Conservation (phyloP, 306 rosid species). For the Hippophae tibetana region DNA sequence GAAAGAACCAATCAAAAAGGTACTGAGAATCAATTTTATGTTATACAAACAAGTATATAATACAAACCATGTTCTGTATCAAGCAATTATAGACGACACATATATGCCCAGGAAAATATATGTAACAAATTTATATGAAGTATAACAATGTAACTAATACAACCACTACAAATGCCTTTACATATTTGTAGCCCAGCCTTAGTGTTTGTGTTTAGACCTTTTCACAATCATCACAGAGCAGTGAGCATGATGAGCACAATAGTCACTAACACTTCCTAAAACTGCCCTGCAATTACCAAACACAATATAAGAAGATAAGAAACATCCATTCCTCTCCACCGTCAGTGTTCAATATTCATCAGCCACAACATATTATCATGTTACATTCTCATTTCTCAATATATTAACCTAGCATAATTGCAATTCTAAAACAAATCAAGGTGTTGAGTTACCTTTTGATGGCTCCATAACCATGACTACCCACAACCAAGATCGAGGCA, state of each 20-base stretch:
- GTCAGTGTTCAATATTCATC: not conserved
- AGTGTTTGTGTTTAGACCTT: slow-evolving; percentile 47
- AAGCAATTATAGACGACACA: too few species aligned
- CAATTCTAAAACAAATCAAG: not conserved
- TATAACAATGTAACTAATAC: too few species aligned
- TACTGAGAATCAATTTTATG: too few species aligned
- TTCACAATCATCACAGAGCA: slow-evolving; percentile 73
- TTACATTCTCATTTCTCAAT: not conserved
- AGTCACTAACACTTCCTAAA: slow-evolving; percentile 76
- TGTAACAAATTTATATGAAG: too few species aligned
- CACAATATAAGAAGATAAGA: not conserved
- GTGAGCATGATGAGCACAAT: slow-evolving; percentile 69
- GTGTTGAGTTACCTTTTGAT: slow-evolving; percentile 41
- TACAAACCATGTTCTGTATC: too few species aligned
- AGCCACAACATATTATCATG: not conserved
- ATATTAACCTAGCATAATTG: too few species aligned
- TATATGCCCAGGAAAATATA: too few species aligned
- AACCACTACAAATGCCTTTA: too few species aligned
- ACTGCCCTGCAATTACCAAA: slow-evolving; percentile 47
- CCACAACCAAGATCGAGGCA: slow-evolving; percentile 33
- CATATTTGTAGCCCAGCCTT: too few species aligned
- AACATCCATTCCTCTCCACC: not conserved
- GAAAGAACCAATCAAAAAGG: too few species aligned
- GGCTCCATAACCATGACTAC: slow-evolving; percentile 47
- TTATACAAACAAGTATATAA: too few species aligned